Percentiles rank a stretch among this genome's conserved stretches.
These are phyloP conservation scores for Cystobasidium pallidum DNA, from an alignment of 1,284 basidiomycete species.

Conservation along the genomic window DNA sequence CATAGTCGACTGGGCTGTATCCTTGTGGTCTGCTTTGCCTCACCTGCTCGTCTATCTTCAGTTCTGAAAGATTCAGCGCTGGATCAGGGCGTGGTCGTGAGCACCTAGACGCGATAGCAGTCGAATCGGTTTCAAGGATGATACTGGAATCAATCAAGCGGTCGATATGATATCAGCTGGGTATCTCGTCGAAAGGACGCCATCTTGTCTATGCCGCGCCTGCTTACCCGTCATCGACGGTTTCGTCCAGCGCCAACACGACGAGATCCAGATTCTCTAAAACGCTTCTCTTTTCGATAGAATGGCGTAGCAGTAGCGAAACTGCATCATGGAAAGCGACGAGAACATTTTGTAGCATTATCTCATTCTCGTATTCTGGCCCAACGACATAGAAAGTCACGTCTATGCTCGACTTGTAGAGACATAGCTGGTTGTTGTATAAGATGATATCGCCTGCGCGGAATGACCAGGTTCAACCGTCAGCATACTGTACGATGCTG, in stretches of 20 bases:
- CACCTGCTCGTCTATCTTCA: slow-evolving; percentile 95
- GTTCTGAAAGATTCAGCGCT: slow-evolving; percentile 68
- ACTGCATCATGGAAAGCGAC: slow-evolving; percentile 84
- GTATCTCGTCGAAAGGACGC: no score
- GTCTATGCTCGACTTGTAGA: slow-evolving; percentile 93
- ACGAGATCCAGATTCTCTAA: slow-evolving; percentile 95
- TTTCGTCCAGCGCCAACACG: slow-evolving; percentile 91
- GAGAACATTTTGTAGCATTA: slow-evolving; percentile 88
- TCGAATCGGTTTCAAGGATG: slow-evolving; percentile 94
- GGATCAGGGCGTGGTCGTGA: slow-evolving; percentile 90
- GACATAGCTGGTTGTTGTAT: slow-evolving; percentile 84
- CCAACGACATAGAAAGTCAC: slow-evolving; percentile 94
- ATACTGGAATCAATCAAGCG: no score
- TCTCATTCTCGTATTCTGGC: slow-evolving; percentile 85
- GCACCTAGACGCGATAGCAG: slow-evolving; percentile 91
- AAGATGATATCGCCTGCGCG: slow-evolving; percentile 87
- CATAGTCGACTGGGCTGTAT: neutral
- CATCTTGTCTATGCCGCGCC: no score
- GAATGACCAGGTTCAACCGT: slow-evolving; percentile 6
- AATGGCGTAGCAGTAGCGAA: slow-evolving; percentile 80
- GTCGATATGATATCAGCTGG: no score
- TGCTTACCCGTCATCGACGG: slow-evolving; percentile 92
- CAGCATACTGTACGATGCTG: neutral
- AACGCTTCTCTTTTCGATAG: slow-evolving; percentile 92
- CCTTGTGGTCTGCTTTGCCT: slow-evolving; percentile 27